Evolutionary conservation across 2,329 filamentous ascomycete genomes (phyloP).

Genomic region (Penicillium hordei): DNA sequence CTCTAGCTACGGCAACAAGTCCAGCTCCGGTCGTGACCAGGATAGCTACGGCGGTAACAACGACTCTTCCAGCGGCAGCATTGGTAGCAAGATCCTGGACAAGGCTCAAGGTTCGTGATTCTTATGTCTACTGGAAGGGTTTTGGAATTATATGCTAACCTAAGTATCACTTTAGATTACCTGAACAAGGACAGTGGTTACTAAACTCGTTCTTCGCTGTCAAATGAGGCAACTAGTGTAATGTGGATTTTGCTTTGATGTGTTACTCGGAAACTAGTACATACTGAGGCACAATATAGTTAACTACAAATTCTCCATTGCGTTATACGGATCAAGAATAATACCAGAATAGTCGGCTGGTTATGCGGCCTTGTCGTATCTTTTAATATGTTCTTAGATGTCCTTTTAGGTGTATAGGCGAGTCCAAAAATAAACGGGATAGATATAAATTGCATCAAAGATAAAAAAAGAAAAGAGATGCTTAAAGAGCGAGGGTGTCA

Average conservation of each 20-base stretch:
- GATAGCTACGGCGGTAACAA: background rate
- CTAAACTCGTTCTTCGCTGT: background rate
- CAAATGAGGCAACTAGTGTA: background rate
- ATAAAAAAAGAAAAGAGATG: too few species aligned
- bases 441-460: too few species aligned
- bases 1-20: background rate
- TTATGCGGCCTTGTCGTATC: too few species aligned
- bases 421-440: too few species aligned
- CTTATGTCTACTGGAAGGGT: background rate
- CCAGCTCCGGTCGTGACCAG: background rate
- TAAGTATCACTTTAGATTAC: background rate
- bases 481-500: too few species aligned
- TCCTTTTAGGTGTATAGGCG: too few species aligned
- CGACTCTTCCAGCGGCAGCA: background rate
- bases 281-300: background rate
- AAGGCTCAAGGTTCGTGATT: constrained; percentile 1
- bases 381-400: background rate
- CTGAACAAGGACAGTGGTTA: background rate
- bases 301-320: background rate
- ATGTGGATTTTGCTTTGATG: background rate
- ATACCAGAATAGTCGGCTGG: background rate
- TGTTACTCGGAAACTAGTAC: background rate
- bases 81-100: background rate
- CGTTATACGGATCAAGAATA: background rate
- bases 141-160: background rate